These are phyloP conservation scores for Scleroderma citrinum DNA, from an alignment of 768 basidiomycete species.

Conservation along the genomic window DNA sequence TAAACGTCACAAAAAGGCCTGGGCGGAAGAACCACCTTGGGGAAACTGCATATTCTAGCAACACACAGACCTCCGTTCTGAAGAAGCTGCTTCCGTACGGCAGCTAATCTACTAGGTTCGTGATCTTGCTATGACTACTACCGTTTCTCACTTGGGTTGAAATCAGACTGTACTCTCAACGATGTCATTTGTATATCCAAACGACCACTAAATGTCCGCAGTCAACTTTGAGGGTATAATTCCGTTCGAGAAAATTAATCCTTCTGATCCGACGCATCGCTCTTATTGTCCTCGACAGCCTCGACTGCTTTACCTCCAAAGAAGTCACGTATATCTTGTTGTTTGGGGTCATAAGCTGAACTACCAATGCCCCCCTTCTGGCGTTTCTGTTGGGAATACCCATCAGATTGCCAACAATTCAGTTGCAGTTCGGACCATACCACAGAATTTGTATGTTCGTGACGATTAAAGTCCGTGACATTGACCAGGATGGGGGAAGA, in stretches of 20 bases:
- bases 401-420: constrained; percentile 9
- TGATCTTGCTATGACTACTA: neutral
- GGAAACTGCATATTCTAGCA: constrained; percentile 59
- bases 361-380: constrained; percentile 77
- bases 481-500: constrained; percentile 34
- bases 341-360: constrained; percentile 63
- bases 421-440: constrained; percentile 34
- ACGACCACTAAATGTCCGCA: too few species aligned
- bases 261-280: constrained; percentile 25
- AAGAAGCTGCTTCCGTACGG: constrained; percentile 74
- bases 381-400: constrained; percentile 38
- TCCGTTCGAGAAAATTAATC: too few species aligned
- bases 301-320: constrained; percentile 40
- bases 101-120: constrained; percentile 23
- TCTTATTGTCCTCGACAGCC: constrained; percentile 13
- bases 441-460: constrained; percentile 50
- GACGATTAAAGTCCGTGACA: constrained; percentile 48
- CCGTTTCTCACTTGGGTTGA: neutral
- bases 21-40: constrained; percentile 61
- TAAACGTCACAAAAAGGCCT: constrained; percentile 63
- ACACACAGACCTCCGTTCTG: constrained; percentile 58
- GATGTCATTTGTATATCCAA: constrained; percentile 7
- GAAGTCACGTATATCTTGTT: constrained; percentile 70
- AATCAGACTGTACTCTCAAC: neutral
- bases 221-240: too few species aligned